Base-by-base conservation (phyloP, 495 filamentous ascomycete species). In the Penicillium pulvis region DNA sequence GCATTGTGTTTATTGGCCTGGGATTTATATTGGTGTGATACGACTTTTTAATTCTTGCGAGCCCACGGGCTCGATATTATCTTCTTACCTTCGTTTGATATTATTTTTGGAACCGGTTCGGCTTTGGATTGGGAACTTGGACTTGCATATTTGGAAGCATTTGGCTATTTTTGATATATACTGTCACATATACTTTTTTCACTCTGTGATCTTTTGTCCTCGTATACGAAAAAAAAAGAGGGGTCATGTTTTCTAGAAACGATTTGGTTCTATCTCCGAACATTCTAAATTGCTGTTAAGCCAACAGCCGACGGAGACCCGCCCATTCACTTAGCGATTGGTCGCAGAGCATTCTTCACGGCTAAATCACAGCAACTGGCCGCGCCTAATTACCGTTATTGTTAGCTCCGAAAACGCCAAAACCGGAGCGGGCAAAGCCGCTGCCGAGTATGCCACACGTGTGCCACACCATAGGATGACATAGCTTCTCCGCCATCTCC, bases 1-100 rank as follows among this genome's bases (percentile, higher is more conserved):
- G 62, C 62, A 63, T 66, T 63, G 57, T 70, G 57, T 61, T 67
- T 68, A 66, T 70, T 67, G 67, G 67, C 55, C 53, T 70, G 65
- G 62, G 65, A 58, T 58, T 43, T 57, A 53, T 60, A 39, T 61
- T 61, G 64, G 62, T 64, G 51, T 48, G 62, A 64, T 68, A 66
- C 36, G 61, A 68, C 58, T 36, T 61, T 68, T 68, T 62, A 68
- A 62, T 71, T 60, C 56, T 61, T 24, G 28, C 52, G 59, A 59
- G 61, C 55, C 44, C 41, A 49, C 6, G 6, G 53, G 43, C 59
- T 62, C 61, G 51, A 60, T 30, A 23, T 61, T 52, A 48, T 28
- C 45, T 63, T 64, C 55, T 60, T 43, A 46, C 49, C 23, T 59
- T 55, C 51, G 41, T 50, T 39, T 53, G 30, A 51, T 46, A 51